A percentile compares a stretch with the other conserved stretches of the same genome.
phyloP scores from a whole-genome alignment of 1,284 basidiomycete genomes.

The Sanghuangporus weigelae region DNA sequence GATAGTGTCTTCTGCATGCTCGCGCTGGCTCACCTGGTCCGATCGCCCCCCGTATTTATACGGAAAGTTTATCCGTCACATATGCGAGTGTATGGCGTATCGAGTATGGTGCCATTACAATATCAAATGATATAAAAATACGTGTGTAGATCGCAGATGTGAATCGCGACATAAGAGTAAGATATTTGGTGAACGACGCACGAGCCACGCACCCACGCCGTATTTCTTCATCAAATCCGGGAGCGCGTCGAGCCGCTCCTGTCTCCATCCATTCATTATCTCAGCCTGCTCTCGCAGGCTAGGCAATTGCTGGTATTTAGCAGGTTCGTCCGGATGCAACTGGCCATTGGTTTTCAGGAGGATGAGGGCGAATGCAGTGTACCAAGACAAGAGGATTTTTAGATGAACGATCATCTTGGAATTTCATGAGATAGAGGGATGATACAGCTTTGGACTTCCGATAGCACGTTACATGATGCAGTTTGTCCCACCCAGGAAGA shows the following conservation, averaged over 20 bases:
- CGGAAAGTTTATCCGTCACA: neutral
- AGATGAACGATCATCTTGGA: neutral
- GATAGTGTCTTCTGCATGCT: constrained; percentile 50
- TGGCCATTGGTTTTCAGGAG: constrained; percentile 19
- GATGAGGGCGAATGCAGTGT: neutral
- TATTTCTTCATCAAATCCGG: constrained; percentile 40
- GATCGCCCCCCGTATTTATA: neutral
- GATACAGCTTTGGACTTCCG: neutral
- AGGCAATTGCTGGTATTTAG: constrained; percentile 36
- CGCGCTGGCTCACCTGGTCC: constrained; percentile 40
- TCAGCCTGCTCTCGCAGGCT: constrained; percentile 39
- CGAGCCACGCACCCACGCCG: constrained; percentile 40
- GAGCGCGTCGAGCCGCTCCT: constrained; percentile 36
- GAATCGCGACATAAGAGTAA: neutral
- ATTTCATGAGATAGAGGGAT: neutral
- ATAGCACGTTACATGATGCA: no score
- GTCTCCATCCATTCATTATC: constrained; percentile 41
- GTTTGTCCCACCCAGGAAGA: neutral
- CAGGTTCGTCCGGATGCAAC: constrained; percentile 31
- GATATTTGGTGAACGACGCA: constrained; percentile 22
- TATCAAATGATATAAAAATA: neutral
- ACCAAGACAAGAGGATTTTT: neutral
- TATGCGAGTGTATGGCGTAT: neutral
- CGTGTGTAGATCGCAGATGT: neutral
- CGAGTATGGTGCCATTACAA: neutral